Evolutionary conservation across 2,329 filamentous ascomycete species (phyloP).

Genomic region (Hymenotorrendiella dingleyae): DNA sequence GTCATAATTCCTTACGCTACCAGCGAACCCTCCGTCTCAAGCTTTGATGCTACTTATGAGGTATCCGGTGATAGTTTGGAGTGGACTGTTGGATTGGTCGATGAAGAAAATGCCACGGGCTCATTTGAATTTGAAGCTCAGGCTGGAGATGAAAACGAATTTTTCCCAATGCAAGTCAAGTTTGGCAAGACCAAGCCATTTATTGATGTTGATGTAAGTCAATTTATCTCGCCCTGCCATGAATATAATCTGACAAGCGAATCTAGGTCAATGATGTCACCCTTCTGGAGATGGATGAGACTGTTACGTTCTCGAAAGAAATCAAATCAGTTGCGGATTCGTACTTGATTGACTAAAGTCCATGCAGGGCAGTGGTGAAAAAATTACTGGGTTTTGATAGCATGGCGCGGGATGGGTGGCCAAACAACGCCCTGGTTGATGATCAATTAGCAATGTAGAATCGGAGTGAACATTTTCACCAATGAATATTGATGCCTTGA

Average conservation of each 20-base stretch:
- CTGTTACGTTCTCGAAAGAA: constrained; percentile 78
- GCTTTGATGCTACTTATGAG: constrained; percentile 91
- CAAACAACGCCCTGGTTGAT: constrained; percentile 10
- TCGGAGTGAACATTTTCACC: too few relatives aligned
- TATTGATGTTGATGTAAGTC: constrained; percentile 86
- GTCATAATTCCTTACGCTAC: constrained; percentile 83
- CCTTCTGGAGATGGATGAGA: constrained; percentile 68
- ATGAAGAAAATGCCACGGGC: constrained; percentile 74
- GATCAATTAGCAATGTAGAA: too few relatives aligned
- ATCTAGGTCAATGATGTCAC: constrained; percentile 61
- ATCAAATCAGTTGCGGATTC: constrained; percentile 70
- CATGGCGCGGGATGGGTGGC: constrained; percentile 20
- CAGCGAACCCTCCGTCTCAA: constrained; percentile 81
- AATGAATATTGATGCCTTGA: too few relatives aligned
- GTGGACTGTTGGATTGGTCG: constrained; percentile 85
- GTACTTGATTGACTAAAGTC: constrained; percentile 65
- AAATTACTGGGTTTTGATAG: constrained; percentile 13
- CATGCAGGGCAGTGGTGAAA: constrained; percentile 18
- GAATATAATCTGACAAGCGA: constrained; percentile 21
- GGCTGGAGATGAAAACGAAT: constrained; percentile 82
- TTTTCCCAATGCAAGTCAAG: constrained; percentile 93
- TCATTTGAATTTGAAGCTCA: constrained; percentile 94
- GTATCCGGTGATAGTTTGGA: constrained; percentile 88
- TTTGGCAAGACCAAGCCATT: constrained; percentile 85
- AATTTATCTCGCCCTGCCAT: not conserved